Evolutionary conservation across 2,329 filamentous ascomycete species (phyloP).

Genomic region (Torrubiella hemipterigena): DNA sequence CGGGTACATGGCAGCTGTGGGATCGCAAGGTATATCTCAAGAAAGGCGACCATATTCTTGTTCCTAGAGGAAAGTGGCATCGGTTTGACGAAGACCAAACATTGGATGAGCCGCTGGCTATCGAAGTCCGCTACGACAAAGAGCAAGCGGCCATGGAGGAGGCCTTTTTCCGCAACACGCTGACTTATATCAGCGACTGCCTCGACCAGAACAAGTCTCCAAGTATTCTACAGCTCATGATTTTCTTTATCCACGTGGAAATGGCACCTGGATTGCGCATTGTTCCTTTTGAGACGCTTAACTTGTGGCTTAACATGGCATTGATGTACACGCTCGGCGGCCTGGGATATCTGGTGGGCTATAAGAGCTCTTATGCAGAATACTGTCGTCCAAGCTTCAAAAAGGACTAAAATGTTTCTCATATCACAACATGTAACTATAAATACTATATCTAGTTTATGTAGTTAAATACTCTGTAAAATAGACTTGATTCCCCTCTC

Average conservation of each 20-base stretch:
- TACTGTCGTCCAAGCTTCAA: conserved; percentile 4
- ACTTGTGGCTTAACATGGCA: conserved; percentile 5
- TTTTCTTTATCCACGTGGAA: conserved; percentile 9
- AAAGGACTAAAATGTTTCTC: neutral
- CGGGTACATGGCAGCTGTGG: conserved; percentile 9
- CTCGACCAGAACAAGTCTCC: conserved; percentile 5
- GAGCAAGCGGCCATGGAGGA: conserved; percentile 10
- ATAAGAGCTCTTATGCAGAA: conserved; percentile 6
- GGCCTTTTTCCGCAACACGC: conserved; percentile 12
- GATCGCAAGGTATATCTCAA: conserved; percentile 3
- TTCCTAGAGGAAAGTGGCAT: conserved; percentile 7
- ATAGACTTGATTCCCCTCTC: no score
- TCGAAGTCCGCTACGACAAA: conserved; percentile 7
- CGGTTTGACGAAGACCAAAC: conserved; percentile 9
- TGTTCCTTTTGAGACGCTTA: conserved; percentile 3
- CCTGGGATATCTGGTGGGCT: conserved; percentile 7
- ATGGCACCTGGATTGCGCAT: conserved; percentile 8
- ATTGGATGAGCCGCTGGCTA: conserved; percentile 3
- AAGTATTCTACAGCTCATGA: conserved; percentile 11
- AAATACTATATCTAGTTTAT: no score
- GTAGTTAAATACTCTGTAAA: no score
- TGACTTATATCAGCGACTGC: conserved; percentile 12
- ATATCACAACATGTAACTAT: no score
- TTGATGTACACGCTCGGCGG: conserved; percentile 5
- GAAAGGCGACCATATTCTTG: conserved; percentile 2